Conservation (phyloP, 345 rosid genomes). For the Rhodamnia argentea region DNA sequence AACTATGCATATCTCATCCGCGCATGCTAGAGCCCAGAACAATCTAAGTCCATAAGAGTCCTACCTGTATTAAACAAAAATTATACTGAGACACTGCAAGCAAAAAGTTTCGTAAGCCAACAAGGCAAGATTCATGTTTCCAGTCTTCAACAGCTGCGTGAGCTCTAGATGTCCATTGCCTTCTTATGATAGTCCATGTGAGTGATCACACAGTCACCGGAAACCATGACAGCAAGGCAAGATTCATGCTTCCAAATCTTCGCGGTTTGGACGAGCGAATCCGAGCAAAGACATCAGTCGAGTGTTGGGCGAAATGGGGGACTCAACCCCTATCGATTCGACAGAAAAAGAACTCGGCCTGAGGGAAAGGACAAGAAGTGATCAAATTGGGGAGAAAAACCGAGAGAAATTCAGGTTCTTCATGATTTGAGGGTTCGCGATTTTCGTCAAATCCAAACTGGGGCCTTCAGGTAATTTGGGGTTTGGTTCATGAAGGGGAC, state of each 20-base stretch:
- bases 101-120: background rate
- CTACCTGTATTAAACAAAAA: background rate
- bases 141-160: background rate
- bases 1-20: background rate
- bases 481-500: background rate
- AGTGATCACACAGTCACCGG: constrained; percentile 39
- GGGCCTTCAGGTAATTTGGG: too few relatives aligned
- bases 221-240: constrained; percentile 21
- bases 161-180: constrained; percentile 16
- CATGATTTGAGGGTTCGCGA: background rate
- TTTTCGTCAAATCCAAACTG: background rate
- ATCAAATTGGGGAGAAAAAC: background rate
- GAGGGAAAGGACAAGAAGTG: too few relatives aligned
- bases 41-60: background rate
- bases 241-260: background rate
- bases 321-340: too few relatives aligned
- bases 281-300: background rate
- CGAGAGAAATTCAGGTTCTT: background rate
- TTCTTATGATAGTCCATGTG: constrained; percentile 66
- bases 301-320: background rate
- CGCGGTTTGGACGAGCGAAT: background rate
- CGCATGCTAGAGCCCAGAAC: background rate
- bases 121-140: background rate
- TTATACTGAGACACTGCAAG: background rate
- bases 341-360: too few relatives aligned